A percentile compares a stretch with the other conserved stretches of the same genome.
phyloP scores from a whole-genome alignment of 2,329 filamentous ascomycete species.

The Sordariomycetes sp. region DNA sequence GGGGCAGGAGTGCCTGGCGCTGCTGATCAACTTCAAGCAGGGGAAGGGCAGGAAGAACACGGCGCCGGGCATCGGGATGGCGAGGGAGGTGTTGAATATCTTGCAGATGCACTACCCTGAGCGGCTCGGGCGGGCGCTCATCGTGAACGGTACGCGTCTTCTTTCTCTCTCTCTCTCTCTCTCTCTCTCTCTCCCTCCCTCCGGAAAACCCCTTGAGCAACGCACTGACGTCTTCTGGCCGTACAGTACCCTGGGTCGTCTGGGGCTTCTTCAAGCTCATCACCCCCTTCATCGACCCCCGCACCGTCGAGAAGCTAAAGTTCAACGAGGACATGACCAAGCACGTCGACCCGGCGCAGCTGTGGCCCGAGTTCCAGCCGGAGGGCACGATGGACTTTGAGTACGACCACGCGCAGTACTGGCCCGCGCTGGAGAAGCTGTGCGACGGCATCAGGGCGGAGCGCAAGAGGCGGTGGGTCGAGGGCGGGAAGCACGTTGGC shows the following conservation, averaged over 20 bases:
- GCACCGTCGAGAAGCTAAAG: slow-evolving; percentile 89
- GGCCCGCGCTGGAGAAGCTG: slow-evolving; percentile 69
- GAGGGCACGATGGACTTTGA: slow-evolving; percentile 70
- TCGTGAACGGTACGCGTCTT: slow-evolving; percentile 79
- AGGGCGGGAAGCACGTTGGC: slow-evolving; percentile 67
- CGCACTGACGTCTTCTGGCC: neutral
- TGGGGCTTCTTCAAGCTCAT: slow-evolving; percentile 93
- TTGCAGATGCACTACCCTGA: slow-evolving; percentile 95
- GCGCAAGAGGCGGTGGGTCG: slow-evolving; percentile 59
- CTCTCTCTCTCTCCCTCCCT: neutral
- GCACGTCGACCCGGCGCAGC: slow-evolving; percentile 69
- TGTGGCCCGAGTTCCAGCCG: slow-evolving; percentile 62
- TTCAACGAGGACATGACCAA: slow-evolving; percentile 86
- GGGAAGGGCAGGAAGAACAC: slow-evolving; percentile 62
- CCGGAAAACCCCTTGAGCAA: slow-evolving; percentile 5
- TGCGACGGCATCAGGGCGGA: slow-evolving; percentile 51
- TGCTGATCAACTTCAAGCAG: slow-evolving; percentile 86
- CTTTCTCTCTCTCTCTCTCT: neutral
- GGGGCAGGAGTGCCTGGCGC: slow-evolving; percentile 71
- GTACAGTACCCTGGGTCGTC: slow-evolving; percentile 74
- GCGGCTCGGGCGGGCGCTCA: slow-evolving; percentile 73
- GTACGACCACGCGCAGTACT: slow-evolving; percentile 82
- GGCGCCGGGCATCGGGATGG: slow-evolving; percentile 59
- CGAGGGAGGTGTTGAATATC: slow-evolving; percentile 75
- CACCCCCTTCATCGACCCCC: slow-evolving; percentile 88